These are phyloP conservation scores for Furcasterigmium sp. DNA, from an alignment of 2,329 filamentous ascomycete genomes.

Conservation along the genomic window DNA sequence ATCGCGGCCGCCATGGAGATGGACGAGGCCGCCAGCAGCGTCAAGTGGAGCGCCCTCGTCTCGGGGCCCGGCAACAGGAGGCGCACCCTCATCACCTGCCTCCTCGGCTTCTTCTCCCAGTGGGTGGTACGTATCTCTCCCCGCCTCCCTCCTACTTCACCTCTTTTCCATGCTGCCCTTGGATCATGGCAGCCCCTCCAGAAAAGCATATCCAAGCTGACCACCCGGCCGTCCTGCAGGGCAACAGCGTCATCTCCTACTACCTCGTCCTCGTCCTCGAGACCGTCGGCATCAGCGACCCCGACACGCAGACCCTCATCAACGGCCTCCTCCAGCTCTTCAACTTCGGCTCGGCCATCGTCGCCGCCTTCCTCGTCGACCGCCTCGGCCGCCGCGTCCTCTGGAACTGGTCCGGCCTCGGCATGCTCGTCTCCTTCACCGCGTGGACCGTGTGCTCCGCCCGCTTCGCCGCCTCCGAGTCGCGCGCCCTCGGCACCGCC, in stretches of 20 bases:
- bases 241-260: slow-evolving; percentile 27
- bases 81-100: slow-evolving; percentile 5
- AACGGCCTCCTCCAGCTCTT: slow-evolving; percentile 19
- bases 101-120: slow-evolving; percentile 12
- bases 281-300: slow-evolving; percentile 21
- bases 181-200: slow-evolving; percentile 23
- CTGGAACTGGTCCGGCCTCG: slow-evolving; percentile 25
- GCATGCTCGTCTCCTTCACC: slow-evolving; percentile 13
- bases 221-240: slow-evolving; percentile 21
- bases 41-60: slow-evolving; percentile 13
- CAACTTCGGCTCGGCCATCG: slow-evolving; percentile 8
- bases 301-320: slow-evolving; percentile 23
- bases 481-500: slow-evolving; percentile 27
- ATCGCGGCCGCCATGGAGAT: slow-evolving; percentile 9
- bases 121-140: slow-evolving; percentile 14
- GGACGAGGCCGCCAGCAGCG: slow-evolving; percentile 11
- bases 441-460: slow-evolving; percentile 17
- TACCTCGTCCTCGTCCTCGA: slow-evolving; percentile 28
- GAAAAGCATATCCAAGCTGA: too few species aligned
- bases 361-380: slow-evolving; percentile 25
- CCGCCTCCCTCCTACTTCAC: background rate
- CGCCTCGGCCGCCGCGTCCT: slow-evolving; percentile 10
- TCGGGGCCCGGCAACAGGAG: slow-evolving; percentile 11
- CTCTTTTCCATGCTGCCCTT: background rate
- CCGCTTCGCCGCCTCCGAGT: background rate